Evolutionary conservation across 306 rosid genomes (phyloP).

Genomic region (Oemleria cerasiformis): DNA sequence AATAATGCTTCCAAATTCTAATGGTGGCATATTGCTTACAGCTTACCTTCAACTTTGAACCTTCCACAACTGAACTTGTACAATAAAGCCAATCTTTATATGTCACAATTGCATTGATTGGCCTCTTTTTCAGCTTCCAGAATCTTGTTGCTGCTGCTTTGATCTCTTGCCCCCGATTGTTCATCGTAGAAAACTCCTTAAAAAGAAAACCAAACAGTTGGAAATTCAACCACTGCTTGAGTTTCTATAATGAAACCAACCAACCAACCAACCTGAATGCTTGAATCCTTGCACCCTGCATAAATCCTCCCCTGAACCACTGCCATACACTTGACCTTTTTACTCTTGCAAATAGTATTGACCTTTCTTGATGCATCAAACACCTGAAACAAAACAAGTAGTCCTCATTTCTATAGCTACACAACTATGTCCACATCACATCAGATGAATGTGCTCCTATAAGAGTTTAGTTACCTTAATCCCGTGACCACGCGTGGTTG

Average conservation of each 20-base stretch:
- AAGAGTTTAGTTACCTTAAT: conserved; percentile 50
- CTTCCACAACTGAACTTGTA: conserved; percentile 60
- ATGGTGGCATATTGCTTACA: too few relatives aligned
- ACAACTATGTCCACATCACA: background rate
- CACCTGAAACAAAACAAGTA: conserved; percentile 32
- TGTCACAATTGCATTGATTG: conserved; percentile 51
- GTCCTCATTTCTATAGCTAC: background rate
- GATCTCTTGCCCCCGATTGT: conserved; percentile 63
- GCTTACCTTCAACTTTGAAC: conserved; percentile 59
- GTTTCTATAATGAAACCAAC: conserved; percentile 9
- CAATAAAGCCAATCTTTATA: conserved; percentile 71
- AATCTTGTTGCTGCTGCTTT: conserved; percentile 60
- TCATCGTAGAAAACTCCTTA: conserved; percentile 57
- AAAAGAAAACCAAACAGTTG: background rate
- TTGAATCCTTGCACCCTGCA: conserved; percentile 71
- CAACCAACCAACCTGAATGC: conserved; percentile 56
- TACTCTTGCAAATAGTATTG: conserved; percentile 43
- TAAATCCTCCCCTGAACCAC: conserved; percentile 59
- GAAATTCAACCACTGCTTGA: background rate
- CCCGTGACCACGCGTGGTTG: conserved; percentile 44
- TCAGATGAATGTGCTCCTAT: too few relatives aligned
- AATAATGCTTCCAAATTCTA: too few relatives aligned
- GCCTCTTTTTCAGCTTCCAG: conserved; percentile 60
- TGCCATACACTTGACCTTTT: conserved; percentile 51
- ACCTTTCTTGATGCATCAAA: conserved; percentile 48